Evolutionary conservation across 2,329 filamentous ascomycete species (phyloP), one percentile per base, ranked within the genome.

Genomic region (Colletotrichum liriopes): DNA sequence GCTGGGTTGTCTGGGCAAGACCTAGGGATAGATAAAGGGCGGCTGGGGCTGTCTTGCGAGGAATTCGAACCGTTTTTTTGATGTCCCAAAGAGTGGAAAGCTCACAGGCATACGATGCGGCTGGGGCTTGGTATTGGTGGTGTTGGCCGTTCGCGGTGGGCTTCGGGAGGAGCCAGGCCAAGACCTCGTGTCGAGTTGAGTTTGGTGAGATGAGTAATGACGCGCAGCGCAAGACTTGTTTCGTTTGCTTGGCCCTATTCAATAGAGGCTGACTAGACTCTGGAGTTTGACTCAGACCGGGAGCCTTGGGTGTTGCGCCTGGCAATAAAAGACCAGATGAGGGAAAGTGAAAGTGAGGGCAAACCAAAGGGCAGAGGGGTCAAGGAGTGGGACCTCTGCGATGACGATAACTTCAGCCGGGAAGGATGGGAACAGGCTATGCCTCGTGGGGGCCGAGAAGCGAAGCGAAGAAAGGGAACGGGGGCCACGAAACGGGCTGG

Each of bases 361-460:
- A 45, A 54, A 59, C 26, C 20, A 64, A 54, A 54, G 39, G 49
- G 37, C 49, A 45, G 60, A 63, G n/a, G 32, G 18, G 37, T 52
- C 32, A 73, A 71, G 51, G 71, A 73, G 45, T 62, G 71, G 45
- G 41, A 60, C 39, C 41, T 61, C 55, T 45, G 64, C 26, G 37
- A 39, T 43, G 52, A 72, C 65, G 60, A 72, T 65, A 47, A 70
- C 60, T 72, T 51, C 65, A 47, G 60, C 65, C 41, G 60, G 51
- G 47, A 68, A 67, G 29, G 70, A 72, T 60, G 51, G 59, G 39
- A 72, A 69, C 60, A 37, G 66, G 60, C 54, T 55, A 14, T 65
- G 66, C 70, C 70, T 72, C 39, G 51, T 23, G 47, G 59, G 59
- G 70, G 70, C 39, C 65, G 45, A 55, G 5, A 45, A 64, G 56